phyloP scores from a whole-genome alignment of 208 protist species.

The Balamuthia mandrillaris region DNA sequence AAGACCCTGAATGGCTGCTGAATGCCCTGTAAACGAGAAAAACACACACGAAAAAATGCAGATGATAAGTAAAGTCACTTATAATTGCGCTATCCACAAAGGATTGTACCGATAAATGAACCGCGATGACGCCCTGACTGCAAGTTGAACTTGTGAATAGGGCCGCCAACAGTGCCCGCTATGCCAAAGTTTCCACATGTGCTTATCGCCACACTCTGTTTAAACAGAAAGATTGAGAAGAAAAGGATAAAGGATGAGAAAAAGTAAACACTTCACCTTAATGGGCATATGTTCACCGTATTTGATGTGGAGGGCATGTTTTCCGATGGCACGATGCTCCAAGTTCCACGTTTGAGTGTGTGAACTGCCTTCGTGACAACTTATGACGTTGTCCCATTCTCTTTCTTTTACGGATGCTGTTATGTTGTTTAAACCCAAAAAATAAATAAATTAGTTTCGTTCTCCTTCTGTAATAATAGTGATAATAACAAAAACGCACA shows the following conservation, averaged over 20 bases:
- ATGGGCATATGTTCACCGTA: neutral
- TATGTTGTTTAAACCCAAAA: neutral
- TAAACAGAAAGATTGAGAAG: neutral
- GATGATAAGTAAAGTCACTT: neutral
- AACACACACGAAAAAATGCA: neutral
- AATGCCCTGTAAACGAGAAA: neutral
- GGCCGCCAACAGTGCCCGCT: slow-evolving; percentile 23
- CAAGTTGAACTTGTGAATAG: slow-evolving; percentile 45
- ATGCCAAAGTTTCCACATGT: slow-evolving; percentile 53
- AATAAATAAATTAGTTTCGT: neutral
- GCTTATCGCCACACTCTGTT: neutral
- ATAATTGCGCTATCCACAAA: too few relatives aligned
- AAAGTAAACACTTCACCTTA: neutral
- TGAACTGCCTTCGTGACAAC: neutral
- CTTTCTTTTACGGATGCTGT: neutral
- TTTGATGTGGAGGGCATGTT: neutral
- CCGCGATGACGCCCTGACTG: slow-evolving; percentile 33
- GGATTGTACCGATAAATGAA: too few relatives aligned
- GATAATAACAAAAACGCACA: neutral
- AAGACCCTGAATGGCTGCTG: neutral
- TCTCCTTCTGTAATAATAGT: neutral
- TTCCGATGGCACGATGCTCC: neutral
- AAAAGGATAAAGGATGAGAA: neutral
- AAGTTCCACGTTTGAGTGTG: slow-evolving; percentile 27
- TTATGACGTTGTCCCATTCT: slow-evolving; percentile 46